phyloP scores from a whole-genome alignment of 2,329 filamentous ascomycete genomes.

The Akanthomyces muscarius region DNA sequence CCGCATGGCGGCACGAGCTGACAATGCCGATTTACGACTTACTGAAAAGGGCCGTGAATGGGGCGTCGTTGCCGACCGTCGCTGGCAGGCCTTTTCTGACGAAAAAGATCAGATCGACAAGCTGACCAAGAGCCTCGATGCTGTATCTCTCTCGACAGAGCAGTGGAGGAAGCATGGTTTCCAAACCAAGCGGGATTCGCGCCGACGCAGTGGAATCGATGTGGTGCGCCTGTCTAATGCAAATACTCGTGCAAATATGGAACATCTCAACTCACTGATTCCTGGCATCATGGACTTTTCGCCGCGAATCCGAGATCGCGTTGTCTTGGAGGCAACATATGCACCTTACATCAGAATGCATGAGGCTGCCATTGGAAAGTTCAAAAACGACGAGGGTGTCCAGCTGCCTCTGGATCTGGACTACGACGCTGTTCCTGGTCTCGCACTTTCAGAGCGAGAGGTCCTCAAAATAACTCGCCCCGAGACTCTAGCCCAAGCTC shows the following conservation, averaged over 20 bases:
- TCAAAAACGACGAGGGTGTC: slow-evolving; percentile 73
- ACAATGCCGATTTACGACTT: slow-evolving; percentile 88
- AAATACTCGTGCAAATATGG: slow-evolving; percentile 39
- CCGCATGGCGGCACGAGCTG: slow-evolving; percentile 83
- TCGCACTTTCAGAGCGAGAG: slow-evolving; percentile 75
- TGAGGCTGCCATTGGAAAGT: slow-evolving; percentile 58
- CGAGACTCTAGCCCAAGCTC: slow-evolving; percentile 83
- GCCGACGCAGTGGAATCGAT: slow-evolving; percentile 70
- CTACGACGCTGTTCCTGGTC: slow-evolving; percentile 67
- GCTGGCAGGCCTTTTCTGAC: slow-evolving; percentile 68
- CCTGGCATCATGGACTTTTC: slow-evolving; percentile 54
- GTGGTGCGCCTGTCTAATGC: slow-evolving; percentile 66
- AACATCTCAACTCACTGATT: slow-evolving; percentile 54
- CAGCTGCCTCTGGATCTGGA: slow-evolving; percentile 69
- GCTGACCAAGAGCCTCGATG: slow-evolving; percentile 58
- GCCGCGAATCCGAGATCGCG: slow-evolving; percentile 59
- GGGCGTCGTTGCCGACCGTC: slow-evolving; percentile 72
- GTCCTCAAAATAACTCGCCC: slow-evolving; percentile 68
- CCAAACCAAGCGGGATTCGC: slow-evolving; percentile 60
- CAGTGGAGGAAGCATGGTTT: slow-evolving; percentile 71
- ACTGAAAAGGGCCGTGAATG: slow-evolving; percentile 72
- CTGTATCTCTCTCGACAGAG: slow-evolving; percentile 53
- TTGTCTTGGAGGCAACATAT: slow-evolving; percentile 79
- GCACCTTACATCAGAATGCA: slow-evolving; percentile 81
- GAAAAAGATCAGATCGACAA: slow-evolving; percentile 64